A percentile compares a stretch with the other conserved stretches of the same genome.
Evolutionary conservation across 2,329 filamentous ascomycete species (phyloP).

Genomic region (Colletotrichum paranaense): DNA sequence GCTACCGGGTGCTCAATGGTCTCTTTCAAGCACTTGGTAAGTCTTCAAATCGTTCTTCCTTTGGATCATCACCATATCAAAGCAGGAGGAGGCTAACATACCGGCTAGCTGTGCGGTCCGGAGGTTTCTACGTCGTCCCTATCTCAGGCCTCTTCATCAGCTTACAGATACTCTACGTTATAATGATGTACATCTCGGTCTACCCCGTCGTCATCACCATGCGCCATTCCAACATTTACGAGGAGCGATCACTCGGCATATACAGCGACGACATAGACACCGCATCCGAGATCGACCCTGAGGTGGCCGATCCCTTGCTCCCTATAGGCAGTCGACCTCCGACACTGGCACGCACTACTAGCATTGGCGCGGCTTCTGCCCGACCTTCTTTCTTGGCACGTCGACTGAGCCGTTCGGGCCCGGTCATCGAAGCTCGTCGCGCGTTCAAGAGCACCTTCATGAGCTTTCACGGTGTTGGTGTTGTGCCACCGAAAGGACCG

Average conservation of each 20-base stretch:
- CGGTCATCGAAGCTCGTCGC: constrained; percentile 36
- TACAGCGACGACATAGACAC: constrained; percentile 52
- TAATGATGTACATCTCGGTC: constrained; percentile 75
- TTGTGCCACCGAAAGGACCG: constrained; percentile 34
- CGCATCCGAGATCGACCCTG: constrained; percentile 41
- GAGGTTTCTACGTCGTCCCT: constrained; percentile 74
- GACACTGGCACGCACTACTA: background rate
- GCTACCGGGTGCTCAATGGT: constrained; percentile 70
- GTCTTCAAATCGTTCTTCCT: constrained; percentile 23
- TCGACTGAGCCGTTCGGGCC: constrained; percentile 54
- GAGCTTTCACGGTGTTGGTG: constrained; percentile 58
- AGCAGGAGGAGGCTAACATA: constrained; percentile 24
- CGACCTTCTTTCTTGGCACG: constrained; percentile 39
- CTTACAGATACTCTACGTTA: constrained; percentile 68
- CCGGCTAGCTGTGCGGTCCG: constrained; percentile 66
- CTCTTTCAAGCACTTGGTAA: constrained; percentile 71
- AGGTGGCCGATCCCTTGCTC: background rate
- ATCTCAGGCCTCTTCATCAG: constrained; percentile 68
- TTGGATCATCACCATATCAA: background rate
- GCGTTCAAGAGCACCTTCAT: constrained; percentile 48
- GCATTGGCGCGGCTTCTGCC: background rate
- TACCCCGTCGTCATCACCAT: constrained; percentile 73
- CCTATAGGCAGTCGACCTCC: background rate
- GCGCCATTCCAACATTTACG: constrained; percentile 78
- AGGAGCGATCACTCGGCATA: constrained; percentile 74